A percentile compares a stretch with the other conserved stretches of the same genome.
phyloP scores from a whole-genome alignment of 805 yeast genomes.

The Cyberlindnera galapagoensis region DNA sequence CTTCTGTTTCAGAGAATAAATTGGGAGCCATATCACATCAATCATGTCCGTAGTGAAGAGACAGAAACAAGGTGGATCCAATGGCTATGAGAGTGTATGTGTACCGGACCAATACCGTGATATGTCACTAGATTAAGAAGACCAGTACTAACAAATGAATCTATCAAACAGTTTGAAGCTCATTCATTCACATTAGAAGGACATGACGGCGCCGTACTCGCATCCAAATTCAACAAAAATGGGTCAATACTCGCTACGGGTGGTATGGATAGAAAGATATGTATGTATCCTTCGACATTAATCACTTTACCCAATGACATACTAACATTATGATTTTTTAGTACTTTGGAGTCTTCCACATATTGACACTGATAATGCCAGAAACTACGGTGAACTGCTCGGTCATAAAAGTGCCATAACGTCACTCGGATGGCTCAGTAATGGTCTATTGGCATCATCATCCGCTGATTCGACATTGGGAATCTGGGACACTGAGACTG shows the following conservation, averaged over 20 bases:
- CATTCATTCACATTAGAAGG: slow-evolving; percentile 36
- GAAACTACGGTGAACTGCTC: slow-evolving; percentile 38
- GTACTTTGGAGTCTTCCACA: slow-evolving; percentile 24
- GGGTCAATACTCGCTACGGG: slow-evolving; percentile 57
- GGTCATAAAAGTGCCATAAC: slow-evolving; percentile 67
- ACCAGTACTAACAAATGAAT: slow-evolving; percentile 11
- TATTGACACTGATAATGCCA: slow-evolving; percentile 8
- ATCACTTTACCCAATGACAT: background rate
- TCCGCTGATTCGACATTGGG: slow-evolving; percentile 60
- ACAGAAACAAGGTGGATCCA: slow-evolving; percentile 18
- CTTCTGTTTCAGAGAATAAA: too few relatives aligned
- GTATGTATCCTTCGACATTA: slow-evolving; percentile 2
- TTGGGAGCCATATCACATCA: too few relatives aligned
- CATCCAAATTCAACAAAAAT: slow-evolving; percentile 42
- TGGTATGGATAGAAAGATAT: slow-evolving; percentile 48
- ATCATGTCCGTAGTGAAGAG: slow-evolving; percentile 31
- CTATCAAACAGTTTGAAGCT: slow-evolving; percentile 9
- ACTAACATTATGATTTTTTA: slow-evolving; percentile 3
- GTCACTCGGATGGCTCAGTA: slow-evolving; percentile 46
- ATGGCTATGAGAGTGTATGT: slow-evolving; percentile 3
- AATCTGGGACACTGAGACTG: slow-evolving; percentile 56
- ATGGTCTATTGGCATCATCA: slow-evolving; percentile 41
- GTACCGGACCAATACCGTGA: too few relatives aligned
- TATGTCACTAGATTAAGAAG: too few relatives aligned
- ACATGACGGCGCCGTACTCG: slow-evolving; percentile 47